These are phyloP conservation scores for Syzygium jambos DNA, from an alignment of 345 rosid genomes.

Conservation along the genomic window DNA sequence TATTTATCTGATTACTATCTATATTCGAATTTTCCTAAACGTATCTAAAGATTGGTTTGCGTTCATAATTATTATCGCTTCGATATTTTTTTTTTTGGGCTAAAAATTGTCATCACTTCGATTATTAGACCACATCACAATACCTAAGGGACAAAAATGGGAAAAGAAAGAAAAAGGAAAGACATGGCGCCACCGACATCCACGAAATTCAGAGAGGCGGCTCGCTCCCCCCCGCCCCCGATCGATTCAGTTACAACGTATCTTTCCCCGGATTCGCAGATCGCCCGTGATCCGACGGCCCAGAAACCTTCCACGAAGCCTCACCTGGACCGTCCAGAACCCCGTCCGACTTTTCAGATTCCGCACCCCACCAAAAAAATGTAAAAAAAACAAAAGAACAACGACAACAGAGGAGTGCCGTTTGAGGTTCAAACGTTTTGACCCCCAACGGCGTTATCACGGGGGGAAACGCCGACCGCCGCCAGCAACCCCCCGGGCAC, in stretches of 20 bases:
- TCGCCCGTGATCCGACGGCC: constrained; percentile 4
- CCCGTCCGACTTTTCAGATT: not conserved
- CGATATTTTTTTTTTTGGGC: too few relatives aligned
- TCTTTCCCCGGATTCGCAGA: not conserved
- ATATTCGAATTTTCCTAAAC: too few relatives aligned
- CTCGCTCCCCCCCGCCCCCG: not conserved
- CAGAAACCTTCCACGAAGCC: not conserved
- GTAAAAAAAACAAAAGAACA: not conserved
- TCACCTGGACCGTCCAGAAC: not conserved
- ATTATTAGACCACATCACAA: not conserved
- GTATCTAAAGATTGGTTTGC: not conserved
- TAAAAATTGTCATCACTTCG: too few relatives aligned
- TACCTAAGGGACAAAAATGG: not conserved
- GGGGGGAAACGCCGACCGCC: constrained; percentile 15
- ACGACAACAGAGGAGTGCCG: constrained; percentile 29
- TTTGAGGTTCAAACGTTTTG: constrained; percentile 52
- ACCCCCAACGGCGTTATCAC: constrained; percentile 15
- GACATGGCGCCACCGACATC: not conserved
- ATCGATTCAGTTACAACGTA: not conserved
- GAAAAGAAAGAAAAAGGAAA: not conserved
- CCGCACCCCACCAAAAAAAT: not conserved
- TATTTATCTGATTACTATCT: too few relatives aligned
- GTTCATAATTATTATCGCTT: not conserved
- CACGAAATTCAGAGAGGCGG: not conserved
- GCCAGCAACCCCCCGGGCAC: constrained; percentile 13